These are phyloP conservation scores for Exserohilum turcica DNA, from an alignment of 2,329 filamentous ascomycete genomes.

Conservation along the genomic window DNA sequence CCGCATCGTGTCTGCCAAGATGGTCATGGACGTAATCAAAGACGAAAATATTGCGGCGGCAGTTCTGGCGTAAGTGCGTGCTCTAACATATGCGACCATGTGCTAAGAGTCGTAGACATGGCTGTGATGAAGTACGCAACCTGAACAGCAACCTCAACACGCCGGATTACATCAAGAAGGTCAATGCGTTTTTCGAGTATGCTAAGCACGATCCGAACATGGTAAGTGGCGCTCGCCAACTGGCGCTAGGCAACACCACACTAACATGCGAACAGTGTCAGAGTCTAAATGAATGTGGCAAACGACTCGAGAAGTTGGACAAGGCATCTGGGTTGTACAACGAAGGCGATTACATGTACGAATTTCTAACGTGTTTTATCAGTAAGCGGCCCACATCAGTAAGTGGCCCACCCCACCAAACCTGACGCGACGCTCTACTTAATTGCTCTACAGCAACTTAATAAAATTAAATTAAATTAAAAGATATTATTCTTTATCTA, in stretches of 20 bases:
- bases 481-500: too few relatives aligned
- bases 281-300: conserved; percentile 21
- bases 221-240: conserved; percentile 12
- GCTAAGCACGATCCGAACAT: conserved; percentile 28
- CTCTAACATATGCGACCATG: too few relatives aligned
- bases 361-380: too few relatives aligned
- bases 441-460: too few relatives aligned
- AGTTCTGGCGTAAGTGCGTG: conserved; percentile 20
- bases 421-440: too few relatives aligned
- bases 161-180: conserved; percentile 8
- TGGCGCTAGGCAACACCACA: not conserved
- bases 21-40: conserved; percentile 32
- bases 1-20: conserved; percentile 31
- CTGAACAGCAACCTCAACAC: conserved; percentile 2
- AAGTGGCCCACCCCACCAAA: too few relatives aligned
- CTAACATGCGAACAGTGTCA: conserved; percentile 20
- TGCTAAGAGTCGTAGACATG: conserved; percentile 23
- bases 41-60: conserved; percentile 14
- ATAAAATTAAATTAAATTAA: too few relatives aligned
- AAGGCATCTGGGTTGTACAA: conserved; percentile 10
- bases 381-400: too few relatives aligned
- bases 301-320: conserved; percentile 5
- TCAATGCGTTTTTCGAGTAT: conserved; percentile 28
- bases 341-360: conserved; percentile 25
- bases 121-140: conserved; percentile 21